phyloP scores from a whole-genome alignment of 768 basidiomycete species.

The Inosperma sp. region DNA sequence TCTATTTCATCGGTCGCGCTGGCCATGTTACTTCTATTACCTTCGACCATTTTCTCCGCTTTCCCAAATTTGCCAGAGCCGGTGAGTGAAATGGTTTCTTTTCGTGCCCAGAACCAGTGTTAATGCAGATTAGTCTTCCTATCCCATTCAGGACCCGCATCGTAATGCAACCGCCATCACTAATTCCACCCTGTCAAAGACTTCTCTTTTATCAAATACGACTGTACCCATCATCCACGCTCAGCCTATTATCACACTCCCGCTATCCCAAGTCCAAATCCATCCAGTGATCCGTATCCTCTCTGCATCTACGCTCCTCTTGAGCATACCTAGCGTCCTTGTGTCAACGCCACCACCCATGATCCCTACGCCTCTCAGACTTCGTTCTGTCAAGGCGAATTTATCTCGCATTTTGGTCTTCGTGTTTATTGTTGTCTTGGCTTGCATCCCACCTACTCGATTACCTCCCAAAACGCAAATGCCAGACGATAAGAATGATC shows the following conservation, averaged over 20 bases:
- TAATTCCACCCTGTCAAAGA: too few relatives aligned
- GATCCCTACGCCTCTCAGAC: slow-evolving; percentile 43
- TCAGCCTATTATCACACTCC: slow-evolving; percentile 14
- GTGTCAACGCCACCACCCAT: slow-evolving; percentile 52
- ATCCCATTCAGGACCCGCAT: slow-evolving; percentile 4
- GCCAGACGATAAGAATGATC: too few relatives aligned
- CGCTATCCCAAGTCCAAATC: slow-evolving; percentile 24
- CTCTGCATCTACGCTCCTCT: slow-evolving; percentile 47
- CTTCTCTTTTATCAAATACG: too few relatives aligned
- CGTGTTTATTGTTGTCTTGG: too few relatives aligned
- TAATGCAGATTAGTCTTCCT: slow-evolving; percentile 22
- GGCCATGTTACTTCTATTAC: slow-evolving; percentile 50
- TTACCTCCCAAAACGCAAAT: too few relatives aligned
- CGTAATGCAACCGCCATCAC: too few relatives aligned
- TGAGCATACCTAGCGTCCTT: slow-evolving; percentile 56
- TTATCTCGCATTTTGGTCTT: slow-evolving; percentile 16
- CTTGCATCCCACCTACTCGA: too few relatives aligned
- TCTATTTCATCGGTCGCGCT: slow-evolving; percentile 46
- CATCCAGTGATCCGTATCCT: slow-evolving; percentile 38
- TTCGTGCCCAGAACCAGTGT: background rate
- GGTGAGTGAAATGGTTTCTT: slow-evolving; percentile 20
- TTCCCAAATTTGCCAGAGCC: slow-evolving; percentile 39
- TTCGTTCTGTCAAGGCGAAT: slow-evolving; percentile 40
- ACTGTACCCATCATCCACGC: slow-evolving; percentile 16
- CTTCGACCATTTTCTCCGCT: slow-evolving; percentile 52